A percentile compares a stretch with the other conserved stretches of the same genome.
These are phyloP conservation scores for Sabuloglossum arenarium DNA, from an alignment of 495 filamentous ascomycete genomes.

Conservation along the genomic window DNA sequence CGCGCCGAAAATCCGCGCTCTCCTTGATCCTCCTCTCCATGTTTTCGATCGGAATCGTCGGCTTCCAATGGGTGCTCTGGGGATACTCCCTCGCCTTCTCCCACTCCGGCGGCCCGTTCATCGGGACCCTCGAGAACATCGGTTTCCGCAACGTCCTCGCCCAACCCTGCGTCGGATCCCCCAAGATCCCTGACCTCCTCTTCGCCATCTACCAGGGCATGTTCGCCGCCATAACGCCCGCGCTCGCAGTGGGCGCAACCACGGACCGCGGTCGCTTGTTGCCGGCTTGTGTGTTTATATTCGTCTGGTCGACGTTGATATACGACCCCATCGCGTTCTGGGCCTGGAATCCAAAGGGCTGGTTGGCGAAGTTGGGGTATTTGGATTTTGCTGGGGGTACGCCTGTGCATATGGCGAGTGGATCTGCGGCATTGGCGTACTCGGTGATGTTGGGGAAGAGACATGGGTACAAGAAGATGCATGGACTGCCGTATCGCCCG, in stretches of 20 bases:
- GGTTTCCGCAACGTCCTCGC: conserved; percentile 18
- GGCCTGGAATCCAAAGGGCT: conserved; percentile 24
- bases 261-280: conserved; percentile 1
- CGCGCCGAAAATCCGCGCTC: conserved; percentile 3
- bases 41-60: background rate
- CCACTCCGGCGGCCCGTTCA: conserved; percentile 16
- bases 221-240: conserved; percentile 14
- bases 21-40: background rate
- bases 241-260: conserved; percentile 10
- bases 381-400: conserved; percentile 27
- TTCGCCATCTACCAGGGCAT: conserved; percentile 15
- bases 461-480: conserved; percentile 18
- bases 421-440: conserved; percentile 23
- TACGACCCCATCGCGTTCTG: conserved; percentile 24
- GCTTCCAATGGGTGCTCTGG: conserved; percentile 24
- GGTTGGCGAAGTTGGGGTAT: conserved; percentile 17
- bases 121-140: conserved; percentile 20
- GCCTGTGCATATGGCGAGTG: conserved; percentile 26
- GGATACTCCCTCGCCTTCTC: conserved; percentile 24
- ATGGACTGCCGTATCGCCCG: conserved; percentile 24
- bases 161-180: conserved; percentile 17
- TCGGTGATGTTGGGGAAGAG: conserved; percentile 22
- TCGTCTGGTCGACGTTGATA: conserved; percentile 23
- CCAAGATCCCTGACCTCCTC: conserved; percentile 10
- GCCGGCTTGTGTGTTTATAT: conserved; percentile 3